Evolutionary conservation across 257 asterid species (phyloP).

Genomic region (Jacaranda mimosifolia): DNA sequence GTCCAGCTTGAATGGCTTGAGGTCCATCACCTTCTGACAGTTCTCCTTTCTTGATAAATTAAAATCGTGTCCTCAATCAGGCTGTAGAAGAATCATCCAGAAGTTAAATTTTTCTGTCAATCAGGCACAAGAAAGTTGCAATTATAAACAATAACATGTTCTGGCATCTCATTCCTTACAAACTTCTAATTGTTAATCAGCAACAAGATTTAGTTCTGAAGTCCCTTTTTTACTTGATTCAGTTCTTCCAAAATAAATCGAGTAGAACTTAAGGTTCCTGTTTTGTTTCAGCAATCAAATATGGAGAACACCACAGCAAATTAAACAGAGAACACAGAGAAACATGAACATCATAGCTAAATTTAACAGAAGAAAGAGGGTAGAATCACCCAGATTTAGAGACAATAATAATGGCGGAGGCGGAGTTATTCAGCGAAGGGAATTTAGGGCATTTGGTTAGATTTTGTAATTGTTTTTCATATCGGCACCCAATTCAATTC

Average conservation of each 20-base stretch:
- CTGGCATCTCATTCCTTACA: not conserved
- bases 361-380: too few species aligned
- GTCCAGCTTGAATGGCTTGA: conserved; percentile 79
- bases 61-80: conserved; percentile 24
- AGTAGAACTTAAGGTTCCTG: not conserved
- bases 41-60: conserved; percentile 20
- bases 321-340: not conserved
- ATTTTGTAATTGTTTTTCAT: too few species aligned
- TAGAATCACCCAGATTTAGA: too few species aligned
- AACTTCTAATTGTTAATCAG: not conserved
- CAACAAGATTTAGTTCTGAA: not conserved
- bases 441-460: too few species aligned
- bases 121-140: conserved; percentile 1
- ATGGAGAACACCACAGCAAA: not conserved
- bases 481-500: too few species aligned
- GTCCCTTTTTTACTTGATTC: not conserved
- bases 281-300: not conserved
- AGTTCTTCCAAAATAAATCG: not conserved
- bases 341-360: too few species aligned
- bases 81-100: conserved; percentile 16
- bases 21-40: conserved; percentile 60
- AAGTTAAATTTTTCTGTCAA: not conserved
- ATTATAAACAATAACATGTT: not conserved
- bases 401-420: too few species aligned
- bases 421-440: too few species aligned